Evolutionary conservation across 805 yeast genomes (phyloP).

Genomic region (Yarrowia divulgata): DNA sequence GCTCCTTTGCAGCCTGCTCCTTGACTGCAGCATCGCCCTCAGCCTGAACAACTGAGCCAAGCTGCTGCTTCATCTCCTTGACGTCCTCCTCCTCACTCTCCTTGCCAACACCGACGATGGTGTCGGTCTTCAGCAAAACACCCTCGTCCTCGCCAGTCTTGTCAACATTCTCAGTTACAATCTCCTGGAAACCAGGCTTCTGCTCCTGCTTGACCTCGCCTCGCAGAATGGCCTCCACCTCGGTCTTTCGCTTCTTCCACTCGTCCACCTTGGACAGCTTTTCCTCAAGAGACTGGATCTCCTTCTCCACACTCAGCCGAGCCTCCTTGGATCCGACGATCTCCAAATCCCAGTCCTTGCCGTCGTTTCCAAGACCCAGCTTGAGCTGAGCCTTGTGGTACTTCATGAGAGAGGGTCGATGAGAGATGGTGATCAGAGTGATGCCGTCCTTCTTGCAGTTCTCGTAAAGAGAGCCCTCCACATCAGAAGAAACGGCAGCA

Average conservation of each 20-base stretch:
- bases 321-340: conserved; percentile 71
- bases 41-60: conserved; percentile 16
- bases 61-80: conserved; percentile 27
- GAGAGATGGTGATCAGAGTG: conserved; percentile 81
- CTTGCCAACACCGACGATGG: conserved; percentile 26
- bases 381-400: conserved; percentile 82
- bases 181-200: conserved; percentile 31
- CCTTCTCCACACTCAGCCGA: conserved; percentile 72
- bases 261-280: conserved; percentile 65
- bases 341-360: conserved; percentile 62
- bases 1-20: conserved; percentile 28
- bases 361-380: conserved; percentile 62
- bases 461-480: conserved; percentile 86
- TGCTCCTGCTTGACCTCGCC: conserved; percentile 35
- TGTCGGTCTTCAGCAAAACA: conserved; percentile 12
- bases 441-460: conserved; percentile 70
- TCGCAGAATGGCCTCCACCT: conserved; percentile 57
- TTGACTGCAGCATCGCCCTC: conserved; percentile 28
- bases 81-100: conserved; percentile 10
- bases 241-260: conserved; percentile 66
- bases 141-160: conserved; percentile 15
- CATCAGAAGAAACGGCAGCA: conserved; percentile 87
- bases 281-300: conserved; percentile 68
- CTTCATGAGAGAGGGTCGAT: conserved; percentile 81
- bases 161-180: conserved; percentile 24